Conservation (phyloP, 2,329 filamentous ascomycete genomes). For the Neonectria neomacrospora region DNA sequence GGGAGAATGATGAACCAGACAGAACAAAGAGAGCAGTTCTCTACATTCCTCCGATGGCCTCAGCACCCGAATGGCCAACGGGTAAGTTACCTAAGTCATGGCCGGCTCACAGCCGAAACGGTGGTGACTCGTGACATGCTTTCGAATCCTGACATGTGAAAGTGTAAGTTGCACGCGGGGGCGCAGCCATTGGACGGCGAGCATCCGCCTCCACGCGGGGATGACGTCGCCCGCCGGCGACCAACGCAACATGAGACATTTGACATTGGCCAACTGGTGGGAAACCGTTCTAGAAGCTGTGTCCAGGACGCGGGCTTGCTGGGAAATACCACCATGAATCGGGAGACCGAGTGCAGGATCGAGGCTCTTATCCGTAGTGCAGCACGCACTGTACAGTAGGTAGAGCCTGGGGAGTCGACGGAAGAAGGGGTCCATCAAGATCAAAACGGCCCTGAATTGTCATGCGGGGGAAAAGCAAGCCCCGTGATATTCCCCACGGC, state of each 20-base stretch:
- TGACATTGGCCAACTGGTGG: not conserved
- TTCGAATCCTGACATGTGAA: constrained; percentile 43
- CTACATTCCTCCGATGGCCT: not conserved
- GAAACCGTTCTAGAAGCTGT: constrained; percentile 7
- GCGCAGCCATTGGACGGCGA: constrained; percentile 9
- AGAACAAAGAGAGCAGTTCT: constrained; percentile 3
- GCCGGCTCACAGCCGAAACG: constrained; percentile 38
- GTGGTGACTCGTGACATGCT: constrained; percentile 38
- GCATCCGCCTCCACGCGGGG: constrained; percentile 4
- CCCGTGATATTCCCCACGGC: not conserved
- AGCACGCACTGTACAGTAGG: not conserved
- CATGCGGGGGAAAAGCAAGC: not conserved
- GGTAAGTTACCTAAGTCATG: too few species aligned
- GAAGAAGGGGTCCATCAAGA: not conserved
- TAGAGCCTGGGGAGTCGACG: too few species aligned
- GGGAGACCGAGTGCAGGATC: constrained; percentile 1
- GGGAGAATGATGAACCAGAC: constrained; percentile 1
- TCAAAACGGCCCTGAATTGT: not conserved
- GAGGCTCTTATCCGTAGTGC: not conserved
- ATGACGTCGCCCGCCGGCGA: constrained; percentile 21
- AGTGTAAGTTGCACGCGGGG: constrained; percentile 30
- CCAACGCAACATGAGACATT: not conserved
- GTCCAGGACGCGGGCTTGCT: not conserved
- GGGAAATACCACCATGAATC: not conserved
- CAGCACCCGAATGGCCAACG: constrained; percentile 27